Evolutionary conservation across 1,139 yeast genomes (phyloP).

Genomic region (Arxiozyma heterogenica): DNA sequence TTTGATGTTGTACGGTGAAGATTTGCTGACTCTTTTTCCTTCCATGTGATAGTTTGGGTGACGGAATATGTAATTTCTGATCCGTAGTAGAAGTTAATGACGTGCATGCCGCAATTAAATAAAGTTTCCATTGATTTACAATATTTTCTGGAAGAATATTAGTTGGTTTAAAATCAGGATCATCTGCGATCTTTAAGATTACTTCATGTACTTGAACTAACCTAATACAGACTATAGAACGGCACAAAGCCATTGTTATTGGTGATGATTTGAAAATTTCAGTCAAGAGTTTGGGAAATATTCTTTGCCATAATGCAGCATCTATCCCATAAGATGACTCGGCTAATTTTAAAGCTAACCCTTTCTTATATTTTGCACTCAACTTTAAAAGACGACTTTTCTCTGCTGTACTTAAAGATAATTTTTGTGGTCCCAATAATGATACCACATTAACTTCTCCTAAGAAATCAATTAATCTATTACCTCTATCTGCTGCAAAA

Average conservation of each 20-base stretch:
- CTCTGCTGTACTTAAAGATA: constrained; percentile 71
- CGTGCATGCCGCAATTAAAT: constrained; percentile 83
- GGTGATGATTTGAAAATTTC: constrained; percentile 78
- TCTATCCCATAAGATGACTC: constrained; percentile 93
- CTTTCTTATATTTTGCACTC: constrained; percentile 46
- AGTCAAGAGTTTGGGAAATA: constrained; percentile 67
- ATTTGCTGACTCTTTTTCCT: constrained; percentile 64
- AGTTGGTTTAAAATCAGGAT: constrained; percentile 25
- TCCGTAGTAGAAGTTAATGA: constrained; percentile 86
- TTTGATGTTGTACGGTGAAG: constrained; percentile 76
- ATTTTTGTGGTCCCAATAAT: constrained; percentile 49
- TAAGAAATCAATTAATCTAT: constrained; percentile 68
- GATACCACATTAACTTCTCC: constrained; percentile 62
- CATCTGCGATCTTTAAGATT: constrained; percentile 54
- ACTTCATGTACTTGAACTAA: constrained; percentile 84
- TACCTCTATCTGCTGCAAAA: constrained; percentile 71
- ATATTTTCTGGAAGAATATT: constrained; percentile 60
- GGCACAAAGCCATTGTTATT: constrained; percentile 84
- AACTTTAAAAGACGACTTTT: constrained; percentile 59
- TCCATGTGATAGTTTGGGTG: constrained; percentile 28
- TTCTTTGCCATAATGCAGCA: constrained; percentile 87
- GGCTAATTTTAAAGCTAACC: constrained; percentile 62
- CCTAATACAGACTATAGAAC: constrained; percentile 85
- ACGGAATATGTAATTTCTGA: constrained; percentile 59
- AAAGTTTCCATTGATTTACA: constrained; percentile 82